These are phyloP conservation scores for Aspergillus versicolor DNA, from an alignment of 2,329 filamentous ascomycete species.

Conservation along the genomic window DNA sequence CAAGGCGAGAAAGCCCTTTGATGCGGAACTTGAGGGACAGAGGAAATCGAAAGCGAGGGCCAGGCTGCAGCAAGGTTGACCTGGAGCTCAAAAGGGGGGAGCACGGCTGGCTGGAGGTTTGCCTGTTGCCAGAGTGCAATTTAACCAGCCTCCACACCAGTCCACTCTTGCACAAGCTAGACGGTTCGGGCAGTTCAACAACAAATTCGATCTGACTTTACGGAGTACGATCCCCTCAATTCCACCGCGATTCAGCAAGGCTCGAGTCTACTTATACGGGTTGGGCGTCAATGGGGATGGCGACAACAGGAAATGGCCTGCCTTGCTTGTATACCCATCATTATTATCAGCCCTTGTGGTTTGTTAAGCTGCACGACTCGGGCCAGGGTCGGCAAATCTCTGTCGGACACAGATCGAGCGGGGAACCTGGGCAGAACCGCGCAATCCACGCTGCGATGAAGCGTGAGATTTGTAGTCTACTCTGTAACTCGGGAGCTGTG, in stretches of 20 bases:
- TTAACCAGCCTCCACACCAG: constrained; percentile 11
- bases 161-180: background rate
- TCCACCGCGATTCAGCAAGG: constrained; percentile 1
- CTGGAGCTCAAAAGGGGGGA: constrained; percentile 6
- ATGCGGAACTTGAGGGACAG: background rate
- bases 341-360: background rate
- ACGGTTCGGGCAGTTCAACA: constrained; percentile 1
- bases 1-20: background rate
- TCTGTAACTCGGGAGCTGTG: background rate
- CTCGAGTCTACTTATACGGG: background rate
- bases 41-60: background rate
- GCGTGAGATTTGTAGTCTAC: background rate
- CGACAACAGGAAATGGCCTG: background rate
- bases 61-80: background rate
- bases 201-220: background rate
- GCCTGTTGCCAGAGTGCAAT: constrained; percentile 6
- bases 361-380: background rate
- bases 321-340: background rate
- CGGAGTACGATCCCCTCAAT: background rate
- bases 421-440: background rate
- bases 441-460: too few species aligned
- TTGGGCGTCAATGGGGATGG: background rate
- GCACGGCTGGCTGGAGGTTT: constrained; percentile 4
- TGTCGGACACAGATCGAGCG: background rate
- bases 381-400: background rate